Base-by-base conservation (phyloP, 2,329 filamentous ascomycete genomes). In the Aspergillus transmontanensis region DNA sequence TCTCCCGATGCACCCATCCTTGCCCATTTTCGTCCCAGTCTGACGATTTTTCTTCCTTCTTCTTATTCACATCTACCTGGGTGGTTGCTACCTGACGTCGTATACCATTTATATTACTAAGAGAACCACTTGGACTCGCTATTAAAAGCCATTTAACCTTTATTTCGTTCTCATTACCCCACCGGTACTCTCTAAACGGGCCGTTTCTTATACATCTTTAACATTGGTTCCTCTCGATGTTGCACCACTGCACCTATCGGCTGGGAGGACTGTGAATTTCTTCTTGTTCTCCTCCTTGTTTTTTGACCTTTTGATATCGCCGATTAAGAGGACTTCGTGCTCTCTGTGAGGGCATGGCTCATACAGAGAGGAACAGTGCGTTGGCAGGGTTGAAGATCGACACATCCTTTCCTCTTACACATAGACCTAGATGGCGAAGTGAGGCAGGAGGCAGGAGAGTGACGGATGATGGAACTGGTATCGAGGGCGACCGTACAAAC, bases 301-400 rank as follows among this genome's bases (percentile, higher is more conserved):
- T 46, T 12, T 46, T 46, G n/a, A 23, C 39, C 39, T 41, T 41
- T n/a, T 41, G 51, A 41, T 34, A 54, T 55, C 41, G 48, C 30
- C 34, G 21, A 21, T 48, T n/a, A 39, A 23, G 21, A 34, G 59
- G 62, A 57, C 57, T 57, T 62, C 59, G 61, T 65, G 63, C 66
- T 70, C 69, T 71, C 68, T 57, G 57, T 59, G 70, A 69, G 75
- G 72, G 74, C 73, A 80, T 80, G 78, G 78, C 77, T 63, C 70
- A 76, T 64, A 66, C 69, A 62, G 77, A 76, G 69, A 75, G 72
- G 61, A 72, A 71, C 66, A 66, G 36, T 54, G 70, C 68, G 59
- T 65, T 76, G 68, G 71, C 71, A 66, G 73, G 73, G 57, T 73
- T 80, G 73, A 78, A 69, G 69, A 73, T 80, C 66, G 76, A 79